These are phyloP conservation scores for Haplosporangium sp. DNA, from an alignment of 371 early-diverging fungal genomes.

Conservation along the genomic window DNA sequence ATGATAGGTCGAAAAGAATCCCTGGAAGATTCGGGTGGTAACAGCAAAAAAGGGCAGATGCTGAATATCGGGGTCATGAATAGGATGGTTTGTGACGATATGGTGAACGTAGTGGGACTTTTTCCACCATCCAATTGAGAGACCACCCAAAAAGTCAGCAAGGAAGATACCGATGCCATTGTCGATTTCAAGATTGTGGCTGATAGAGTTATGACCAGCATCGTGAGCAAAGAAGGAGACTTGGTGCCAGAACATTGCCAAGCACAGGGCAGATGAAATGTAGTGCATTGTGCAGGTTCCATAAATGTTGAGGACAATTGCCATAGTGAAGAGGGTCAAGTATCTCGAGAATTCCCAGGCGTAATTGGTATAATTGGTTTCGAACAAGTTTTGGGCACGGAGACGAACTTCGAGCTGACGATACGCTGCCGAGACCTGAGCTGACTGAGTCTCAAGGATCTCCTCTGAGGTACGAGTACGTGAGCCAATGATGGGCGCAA, in stretches of 20 bases:
- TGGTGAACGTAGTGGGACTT: conserved; percentile 96
- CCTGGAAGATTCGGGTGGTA: conserved; percentile 81
- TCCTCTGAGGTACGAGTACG: conserved; percentile 47
- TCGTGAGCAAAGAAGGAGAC: conserved; percentile 94
- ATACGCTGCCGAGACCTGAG: conserved; percentile 61
- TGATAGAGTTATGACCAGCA: conserved; percentile 94
- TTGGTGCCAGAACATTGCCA: conserved; percentile 93
- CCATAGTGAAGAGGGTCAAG: conserved; percentile 64
- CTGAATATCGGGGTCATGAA: conserved; percentile 98
- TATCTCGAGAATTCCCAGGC: conserved; percentile 80
- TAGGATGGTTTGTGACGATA: conserved; percentile 88
- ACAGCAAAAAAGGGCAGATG: conserved; percentile 96
- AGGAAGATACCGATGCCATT: conserved; percentile 85
- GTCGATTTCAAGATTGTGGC: conserved; percentile 80
- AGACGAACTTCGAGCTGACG: conserved; percentile 75
- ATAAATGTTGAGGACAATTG: conserved; percentile 73
- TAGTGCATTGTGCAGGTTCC: conserved; percentile 74
- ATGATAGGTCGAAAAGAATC: conserved; percentile 94
- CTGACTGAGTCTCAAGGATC: conserved; percentile 38
- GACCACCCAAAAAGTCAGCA: conserved; percentile 88
- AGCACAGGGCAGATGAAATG: conserved; percentile 68
- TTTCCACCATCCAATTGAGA: conserved; percentile 97
- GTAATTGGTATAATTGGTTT: conserved; percentile 84
- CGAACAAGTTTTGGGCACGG: conserved; percentile 70
- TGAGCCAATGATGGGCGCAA: conserved; percentile 47